Conservation (phyloP, 352 stramenopile species). For the Globisporangium yorkense region DNA sequence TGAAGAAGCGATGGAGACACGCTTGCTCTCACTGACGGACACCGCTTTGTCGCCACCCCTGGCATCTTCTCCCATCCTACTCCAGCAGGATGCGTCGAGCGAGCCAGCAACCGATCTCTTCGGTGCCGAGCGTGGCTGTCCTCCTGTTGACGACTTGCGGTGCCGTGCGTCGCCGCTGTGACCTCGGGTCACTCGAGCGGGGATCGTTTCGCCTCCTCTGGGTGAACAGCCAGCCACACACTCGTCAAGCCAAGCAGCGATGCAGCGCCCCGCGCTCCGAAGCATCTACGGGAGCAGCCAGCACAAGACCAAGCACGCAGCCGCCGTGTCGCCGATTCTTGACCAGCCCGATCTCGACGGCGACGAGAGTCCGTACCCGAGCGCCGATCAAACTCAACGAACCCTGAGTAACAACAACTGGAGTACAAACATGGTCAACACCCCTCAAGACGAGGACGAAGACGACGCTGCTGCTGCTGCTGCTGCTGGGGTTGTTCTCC, state of each 20-base stretch:
- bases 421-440: constrained; percentile 1
- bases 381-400: constrained; percentile 3
- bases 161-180: too few relatives aligned
- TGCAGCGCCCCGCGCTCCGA: constrained; percentile 34
- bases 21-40: not conserved
- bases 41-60: not conserved
- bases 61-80: not conserved
- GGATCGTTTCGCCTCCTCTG: not conserved
- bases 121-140: too few relatives aligned
- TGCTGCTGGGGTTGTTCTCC: constrained; percentile 1
- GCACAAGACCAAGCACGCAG: constrained; percentile 41
- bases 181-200: too few relatives aligned
- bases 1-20: not conserved
- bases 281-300: constrained; percentile 31
- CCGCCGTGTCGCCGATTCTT: constrained; percentile 44
- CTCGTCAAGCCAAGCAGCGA: constrained; percentile 3
- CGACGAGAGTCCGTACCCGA: constrained; percentile 9
- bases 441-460: constrained; percentile 7
- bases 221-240: not conserved
- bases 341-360: constrained; percentile 24
- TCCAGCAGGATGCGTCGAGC: too few relatives aligned
- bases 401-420: constrained; percentile 7
- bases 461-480: constrained; percentile 6
- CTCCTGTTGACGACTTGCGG: too few relatives aligned
- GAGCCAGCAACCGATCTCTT: too few relatives aligned